Evolutionary conservation across 257 asterid species (phyloP).

Genomic region (Nicotiana obtusifolia): DNA sequence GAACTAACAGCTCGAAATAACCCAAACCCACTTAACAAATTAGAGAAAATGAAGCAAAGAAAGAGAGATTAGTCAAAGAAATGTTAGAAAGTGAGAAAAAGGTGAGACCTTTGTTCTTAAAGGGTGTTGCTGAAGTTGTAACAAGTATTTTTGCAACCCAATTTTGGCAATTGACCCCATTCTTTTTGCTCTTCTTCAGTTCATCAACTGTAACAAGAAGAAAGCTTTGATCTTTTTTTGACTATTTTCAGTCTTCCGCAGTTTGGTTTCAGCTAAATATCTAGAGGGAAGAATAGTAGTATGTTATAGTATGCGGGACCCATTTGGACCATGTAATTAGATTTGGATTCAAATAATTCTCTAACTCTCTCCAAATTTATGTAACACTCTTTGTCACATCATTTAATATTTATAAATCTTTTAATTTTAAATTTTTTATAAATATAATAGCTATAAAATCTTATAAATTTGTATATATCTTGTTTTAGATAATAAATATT

Average conservation of each 20-base stretch:
- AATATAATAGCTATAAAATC: neutral
- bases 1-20: neutral
- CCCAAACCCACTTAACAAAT: neutral
- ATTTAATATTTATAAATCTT: too few relatives aligned
- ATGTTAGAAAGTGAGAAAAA: neutral
- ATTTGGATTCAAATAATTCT: too few relatives aligned
- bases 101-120: conserved; percentile 71
- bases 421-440: too few relatives aligned
- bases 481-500: too few relatives aligned
- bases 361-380: too few relatives aligned
- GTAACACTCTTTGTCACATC: too few relatives aligned
- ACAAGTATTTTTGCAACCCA: conserved; percentile 64
- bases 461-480: too few relatives aligned
- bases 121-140: conserved; percentile 77
- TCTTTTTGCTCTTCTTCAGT: neutral
- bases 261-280: neutral
- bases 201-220: neutral
- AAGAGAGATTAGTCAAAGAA: neutral
- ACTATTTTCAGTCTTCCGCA: neutral
- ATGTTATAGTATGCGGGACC: neutral
- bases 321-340: neutral
- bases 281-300: neutral
- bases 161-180: conserved; percentile 77
- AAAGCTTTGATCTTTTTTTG: neutral
- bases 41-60: neutral